Evolutionary conservation across 202 grass and related monocot species (phyloP).

Genomic region (Miscanthus sacchariflorus): DNA sequence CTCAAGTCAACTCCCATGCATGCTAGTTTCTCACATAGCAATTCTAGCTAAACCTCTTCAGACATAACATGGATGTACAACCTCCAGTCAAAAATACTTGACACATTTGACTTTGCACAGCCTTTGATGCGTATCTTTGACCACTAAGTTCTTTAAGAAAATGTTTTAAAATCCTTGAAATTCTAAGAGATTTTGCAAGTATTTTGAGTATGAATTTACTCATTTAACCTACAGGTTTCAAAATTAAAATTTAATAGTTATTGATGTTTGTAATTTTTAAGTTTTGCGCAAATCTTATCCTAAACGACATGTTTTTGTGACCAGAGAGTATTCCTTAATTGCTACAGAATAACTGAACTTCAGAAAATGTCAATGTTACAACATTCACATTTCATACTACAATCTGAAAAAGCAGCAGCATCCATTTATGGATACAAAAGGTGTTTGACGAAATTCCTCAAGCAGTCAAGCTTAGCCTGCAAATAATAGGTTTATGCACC

Average conservation of each 20-base stretch:
- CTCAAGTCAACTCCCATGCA: slow-evolving; percentile 2
- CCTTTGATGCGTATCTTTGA: neutral
- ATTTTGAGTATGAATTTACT: neutral
- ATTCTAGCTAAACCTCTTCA: neutral
- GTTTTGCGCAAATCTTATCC: neutral
- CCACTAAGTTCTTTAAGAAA: neutral
- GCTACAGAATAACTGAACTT: neutral
- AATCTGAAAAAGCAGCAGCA: neutral
- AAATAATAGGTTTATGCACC: slow-evolving; percentile 4
- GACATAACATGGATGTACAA: neutral
- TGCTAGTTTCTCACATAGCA: neutral
- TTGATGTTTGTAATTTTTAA: neutral
- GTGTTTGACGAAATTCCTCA: slow-evolving; percentile 21
- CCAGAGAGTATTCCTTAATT: neutral
- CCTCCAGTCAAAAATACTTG: neutral
- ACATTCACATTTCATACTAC: neutral
- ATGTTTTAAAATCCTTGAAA: neutral
- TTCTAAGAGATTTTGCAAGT: neutral
- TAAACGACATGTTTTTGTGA: neutral
- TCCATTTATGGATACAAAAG: neutral
- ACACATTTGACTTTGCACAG: slow-evolving; percentile 1
- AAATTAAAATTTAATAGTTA: neutral
- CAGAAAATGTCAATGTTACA: neutral
- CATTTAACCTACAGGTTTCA: neutral
- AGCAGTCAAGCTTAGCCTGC: neutral